phyloP scores from a whole-genome alignment of 306 rosid species.

The Trifolium pratense region DNA sequence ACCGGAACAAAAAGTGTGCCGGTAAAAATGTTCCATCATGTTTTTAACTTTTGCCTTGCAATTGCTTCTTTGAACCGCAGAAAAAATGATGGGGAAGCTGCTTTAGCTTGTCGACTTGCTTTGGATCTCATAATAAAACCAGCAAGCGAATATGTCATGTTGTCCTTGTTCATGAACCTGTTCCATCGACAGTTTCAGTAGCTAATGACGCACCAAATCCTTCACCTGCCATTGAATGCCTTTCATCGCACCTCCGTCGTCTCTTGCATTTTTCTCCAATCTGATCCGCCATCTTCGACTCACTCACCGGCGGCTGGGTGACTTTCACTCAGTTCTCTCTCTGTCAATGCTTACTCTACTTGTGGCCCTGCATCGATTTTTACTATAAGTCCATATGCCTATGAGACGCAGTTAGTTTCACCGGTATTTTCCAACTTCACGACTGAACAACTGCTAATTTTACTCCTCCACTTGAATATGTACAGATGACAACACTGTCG shows the following conservation, averaged over 20 bases:
- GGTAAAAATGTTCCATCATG: too few relatives aligned
- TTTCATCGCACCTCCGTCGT: conserved; percentile 94
- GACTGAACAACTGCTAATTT: conserved; percentile 91
- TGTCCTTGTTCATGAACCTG: conserved; percentile 87
- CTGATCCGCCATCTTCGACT: conserved; percentile 83
- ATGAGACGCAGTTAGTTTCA: conserved; percentile 93
- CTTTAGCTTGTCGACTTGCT: conserved; percentile 87
- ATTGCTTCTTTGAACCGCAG: conserved; percentile 56
- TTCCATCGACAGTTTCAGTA: conserved; percentile 55
- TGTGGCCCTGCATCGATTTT: conserved; percentile 84
- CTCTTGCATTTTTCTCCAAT: conserved; percentile 95
- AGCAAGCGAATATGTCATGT: conserved; percentile 93
- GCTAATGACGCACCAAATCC: conserved; percentile 58
- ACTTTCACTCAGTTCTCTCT: conserved; percentile 71
- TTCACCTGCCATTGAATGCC: conserved; percentile 72
- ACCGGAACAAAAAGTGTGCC: too few relatives aligned
- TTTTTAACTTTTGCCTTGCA: conserved; percentile 36
- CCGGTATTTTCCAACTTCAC: conserved; percentile 91
- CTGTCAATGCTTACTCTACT: conserved; percentile 75
- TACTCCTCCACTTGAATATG: conserved; percentile 96
- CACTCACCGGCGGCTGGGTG: conserved; percentile 84
- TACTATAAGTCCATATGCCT: conserved; percentile 91
- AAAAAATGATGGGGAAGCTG: conserved; percentile 93
- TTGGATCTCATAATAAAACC: conserved; percentile 71
- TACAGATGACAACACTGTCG: conserved; percentile 90